Evolutionary conservation across 495 filamentous ascomycete species (phyloP).

Genomic region (Hyaloscypha bicolor): DNA sequence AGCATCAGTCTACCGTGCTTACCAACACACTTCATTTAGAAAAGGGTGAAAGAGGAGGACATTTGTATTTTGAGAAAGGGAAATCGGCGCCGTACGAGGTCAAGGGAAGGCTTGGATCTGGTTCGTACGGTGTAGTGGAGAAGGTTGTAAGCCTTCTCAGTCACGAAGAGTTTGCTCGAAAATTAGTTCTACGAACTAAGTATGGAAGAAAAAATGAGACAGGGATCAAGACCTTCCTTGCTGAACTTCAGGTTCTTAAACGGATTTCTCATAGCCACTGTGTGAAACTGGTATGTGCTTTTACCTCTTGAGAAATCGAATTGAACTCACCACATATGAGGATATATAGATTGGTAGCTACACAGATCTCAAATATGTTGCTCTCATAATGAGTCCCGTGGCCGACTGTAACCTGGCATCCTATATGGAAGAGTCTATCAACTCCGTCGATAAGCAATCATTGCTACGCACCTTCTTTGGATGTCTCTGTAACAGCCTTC

Average conservation of each 20-base stretch:
- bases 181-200: slow-evolving; percentile 1
- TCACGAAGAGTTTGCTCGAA: slow-evolving; percentile 16
- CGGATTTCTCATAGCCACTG: slow-evolving; percentile 19
- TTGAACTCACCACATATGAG: slow-evolving; percentile 2
- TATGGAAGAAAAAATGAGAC: slow-evolving; percentile 1
- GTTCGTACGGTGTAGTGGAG: slow-evolving; percentile 15
- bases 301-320: slow-evolving; percentile 2
- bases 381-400: slow-evolving; percentile 21
- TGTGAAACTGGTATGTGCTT: slow-evolving; percentile 18
- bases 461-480: slow-evolving; percentile 22
- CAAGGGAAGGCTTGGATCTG: slow-evolving; percentile 16
- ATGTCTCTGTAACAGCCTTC: slow-evolving; percentile 37
- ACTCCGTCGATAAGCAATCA: slow-evolving; percentile 10
- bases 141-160: slow-evolving; percentile 19
- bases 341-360: slow-evolving; percentile 20
- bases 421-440: slow-evolving; percentile 4
- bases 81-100: slow-evolving; percentile 13
- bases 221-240: slow-evolving; percentile 21
- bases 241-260: slow-evolving; percentile 27
- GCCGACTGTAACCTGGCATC: slow-evolving; percentile 19
- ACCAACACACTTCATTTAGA: slow-evolving; percentile 20
- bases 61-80: slow-evolving; percentile 11
- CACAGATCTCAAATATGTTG: slow-evolving; percentile 25
- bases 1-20: slow-evolving; percentile 9
- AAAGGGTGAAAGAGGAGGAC: slow-evolving; percentile 10